A percentile compares a stretch with the other conserved stretches of the same genome.
phyloP scores from a whole-genome alignment of 768 basidiomycete genomes.

The Leccinum variicolor region DNA sequence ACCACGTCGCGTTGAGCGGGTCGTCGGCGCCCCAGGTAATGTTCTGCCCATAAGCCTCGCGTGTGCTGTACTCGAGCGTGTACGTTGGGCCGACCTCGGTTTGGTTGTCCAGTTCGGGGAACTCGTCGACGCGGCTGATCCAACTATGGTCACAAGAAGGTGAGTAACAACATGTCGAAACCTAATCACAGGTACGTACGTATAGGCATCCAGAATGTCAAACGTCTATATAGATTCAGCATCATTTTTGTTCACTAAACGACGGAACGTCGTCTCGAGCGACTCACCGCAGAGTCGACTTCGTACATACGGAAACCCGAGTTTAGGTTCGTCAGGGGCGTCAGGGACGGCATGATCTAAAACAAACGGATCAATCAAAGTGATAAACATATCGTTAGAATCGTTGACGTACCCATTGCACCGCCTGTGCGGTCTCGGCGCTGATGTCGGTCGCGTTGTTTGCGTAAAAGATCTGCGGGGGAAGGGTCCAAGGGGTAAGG shows the following conservation, averaged over 20 bases:
- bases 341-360: slow-evolving; percentile 51
- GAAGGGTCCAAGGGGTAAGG: neutral
- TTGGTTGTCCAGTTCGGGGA: slow-evolving; percentile 53
- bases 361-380: neutral
- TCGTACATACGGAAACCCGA: slow-evolving; percentile 58
- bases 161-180: neutral
- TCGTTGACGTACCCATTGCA: slow-evolving; percentile 40
- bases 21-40: slow-evolving; percentile 56
- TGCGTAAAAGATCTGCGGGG: slow-evolving; percentile 57
- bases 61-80: slow-evolving; percentile 60
- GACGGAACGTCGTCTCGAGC: neutral
- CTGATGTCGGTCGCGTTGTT: slow-evolving; percentile 63
- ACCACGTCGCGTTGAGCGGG: slow-evolving; percentile 76
- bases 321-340: slow-evolving; percentile 65
- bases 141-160: slow-evolving; percentile 42
- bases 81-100: slow-evolving; percentile 55
- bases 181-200: slow-evolving; percentile 39
- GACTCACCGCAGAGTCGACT: slow-evolving; percentile 35
- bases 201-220: slow-evolving; percentile 70
- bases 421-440: slow-evolving; percentile 49
- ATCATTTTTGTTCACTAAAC: neutral
- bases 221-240: slow-evolving; percentile 51
- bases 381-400: neutral
- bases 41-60: slow-evolving; percentile 56
- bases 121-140: slow-evolving; percentile 59